phyloP scores from a whole-genome alignment of 257 asterid genomes.

The Penstemon davidsonii region DNA sequence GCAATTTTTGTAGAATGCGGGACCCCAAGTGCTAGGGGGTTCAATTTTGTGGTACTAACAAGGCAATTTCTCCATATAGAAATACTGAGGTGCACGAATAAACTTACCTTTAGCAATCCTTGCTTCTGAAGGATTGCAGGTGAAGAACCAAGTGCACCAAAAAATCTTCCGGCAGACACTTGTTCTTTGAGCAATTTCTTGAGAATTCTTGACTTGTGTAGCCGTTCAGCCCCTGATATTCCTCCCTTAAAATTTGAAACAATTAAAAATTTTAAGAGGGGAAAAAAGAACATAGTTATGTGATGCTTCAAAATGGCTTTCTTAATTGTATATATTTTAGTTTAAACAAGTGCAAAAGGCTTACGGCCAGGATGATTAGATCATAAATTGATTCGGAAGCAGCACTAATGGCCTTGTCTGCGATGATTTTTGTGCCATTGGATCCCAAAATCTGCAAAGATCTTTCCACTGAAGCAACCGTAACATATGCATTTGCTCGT shows the following conservation, averaged over 20 bases:
- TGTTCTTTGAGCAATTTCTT: constrained; percentile 84
- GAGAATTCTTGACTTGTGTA: constrained; percentile 63
- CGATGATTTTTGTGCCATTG: constrained; percentile 60
- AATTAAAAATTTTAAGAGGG: background rate
- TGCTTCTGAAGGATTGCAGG: constrained; percentile 62
- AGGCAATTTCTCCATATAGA: background rate
- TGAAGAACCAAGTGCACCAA: constrained; percentile 72
- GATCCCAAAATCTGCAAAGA: constrained; percentile 60
- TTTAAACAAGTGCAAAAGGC: constrained; percentile 2
- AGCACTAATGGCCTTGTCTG: constrained; percentile 60
- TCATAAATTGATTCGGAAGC: constrained; percentile 68
- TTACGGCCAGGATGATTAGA: constrained; percentile 78
- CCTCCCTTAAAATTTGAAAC: constrained; percentile 63
- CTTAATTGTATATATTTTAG: too few relatives aligned
- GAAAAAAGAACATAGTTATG: background rate
- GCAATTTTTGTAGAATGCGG: too few relatives aligned
- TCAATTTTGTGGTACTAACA: too few relatives aligned
- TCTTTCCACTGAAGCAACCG: constrained; percentile 70
- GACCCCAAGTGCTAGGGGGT: too few relatives aligned
- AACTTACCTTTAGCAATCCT: constrained; percentile 67
- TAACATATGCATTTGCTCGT: constrained; percentile 76
- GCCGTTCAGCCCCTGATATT: constrained; percentile 47
- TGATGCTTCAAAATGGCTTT: too few relatives aligned
- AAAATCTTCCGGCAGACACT: constrained; percentile 54
- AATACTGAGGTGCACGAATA: constrained; percentile 3